Base-by-base conservation (phyloP, 2,329 filamentous ascomycete species). In the Claviceps quebecensis region DNA sequence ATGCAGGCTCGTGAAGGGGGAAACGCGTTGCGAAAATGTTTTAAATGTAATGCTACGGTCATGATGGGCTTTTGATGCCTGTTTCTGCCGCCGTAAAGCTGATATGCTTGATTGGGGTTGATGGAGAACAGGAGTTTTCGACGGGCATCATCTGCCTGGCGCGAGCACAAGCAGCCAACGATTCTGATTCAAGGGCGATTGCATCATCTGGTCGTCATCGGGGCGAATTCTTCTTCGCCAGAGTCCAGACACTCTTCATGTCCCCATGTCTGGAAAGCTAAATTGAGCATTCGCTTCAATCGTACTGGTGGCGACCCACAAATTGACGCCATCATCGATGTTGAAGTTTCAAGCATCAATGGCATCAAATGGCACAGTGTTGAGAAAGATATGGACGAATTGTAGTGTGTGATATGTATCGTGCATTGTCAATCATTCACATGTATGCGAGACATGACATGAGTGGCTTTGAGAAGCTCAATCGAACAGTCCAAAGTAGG, bases 251-350 rank as follows among this genome's bases (percentile, higher is more conserved):
- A 11, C 22, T 46, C 17, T 19, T 36, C 26, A 7, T 16, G 1
- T 23, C 9, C 26, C 22, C n/a, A 1, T 26, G 16, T 46, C 16
- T 46, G 9, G 7, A 46, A n/a, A 11, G 9, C 29, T 26, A 16
- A 17, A 11, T n/a, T 26, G 19, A 47, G 16, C 16, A 17, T 36
- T 34, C 29, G 26, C 8, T 26, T 26, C 26, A 26, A 8, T 26
- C 6, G 29, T 13, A 13, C 26, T n/a, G 22, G 26, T 23, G 14
- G 17, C 19, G 40, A 44, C 48, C 48, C 48, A 49, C 26, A 49
- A 44, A 23, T 49, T 45, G 48, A 49, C 26, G 40, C 48, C 40
- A 49, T 45, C 48, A 49, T 49, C 40, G 48, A 49, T 36, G 41
- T 49, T 37, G 39, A 11, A 43, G n/a, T 23, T 36, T 7, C 29